A percentile compares a stretch with the other conserved stretches of the same genome.
Evolutionary conservation across 495 filamentous ascomycete genomes (phyloP).

Genomic region (Penicillium psychrofluorescens): DNA sequence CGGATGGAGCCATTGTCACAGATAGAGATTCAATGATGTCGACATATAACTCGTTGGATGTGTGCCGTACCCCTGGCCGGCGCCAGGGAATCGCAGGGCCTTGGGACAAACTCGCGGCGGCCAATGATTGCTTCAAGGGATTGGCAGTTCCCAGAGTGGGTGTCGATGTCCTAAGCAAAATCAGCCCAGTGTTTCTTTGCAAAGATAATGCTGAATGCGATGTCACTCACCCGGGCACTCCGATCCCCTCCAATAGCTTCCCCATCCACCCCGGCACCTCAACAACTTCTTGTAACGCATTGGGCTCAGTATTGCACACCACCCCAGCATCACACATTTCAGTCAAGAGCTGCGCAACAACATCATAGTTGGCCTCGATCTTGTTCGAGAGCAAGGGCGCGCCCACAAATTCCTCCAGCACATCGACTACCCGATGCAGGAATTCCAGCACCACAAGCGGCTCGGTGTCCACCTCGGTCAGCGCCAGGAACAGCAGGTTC

Average conservation of each 20-base stretch:
- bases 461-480: conserved; percentile 76
- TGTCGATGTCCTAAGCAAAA: conserved; percentile 26
- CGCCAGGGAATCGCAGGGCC: conserved; percentile 76
- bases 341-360: conserved; percentile 84
- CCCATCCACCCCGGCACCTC: conserved; percentile 85
- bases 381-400: conserved; percentile 78
- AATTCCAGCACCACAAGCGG: conserved; percentile 95
- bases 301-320: conserved; percentile 87
- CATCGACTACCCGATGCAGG: conserved; percentile 86
- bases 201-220: background rate
- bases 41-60: conserved; percentile 94
- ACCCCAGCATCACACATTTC: conserved; percentile 96
- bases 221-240: conserved; percentile 58
- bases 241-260: conserved; percentile 83
- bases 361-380: conserved; percentile 85
- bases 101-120: conserved; percentile 28
- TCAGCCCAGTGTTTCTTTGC: background rate
- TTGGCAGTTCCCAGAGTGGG: conserved; percentile 36
- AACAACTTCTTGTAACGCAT: conserved; percentile 84
- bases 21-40: conserved; percentile 87
- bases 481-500: conserved; percentile 79
- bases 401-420: conserved; percentile 90
- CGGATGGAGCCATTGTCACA: conserved; percentile 83
- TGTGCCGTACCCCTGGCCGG: conserved; percentile 86
- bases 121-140: conserved; percentile 39